Evolutionary conservation across 2,329 filamentous ascomycete genomes (phyloP).

Genomic region (Dactylellina parvicollis): DNA sequence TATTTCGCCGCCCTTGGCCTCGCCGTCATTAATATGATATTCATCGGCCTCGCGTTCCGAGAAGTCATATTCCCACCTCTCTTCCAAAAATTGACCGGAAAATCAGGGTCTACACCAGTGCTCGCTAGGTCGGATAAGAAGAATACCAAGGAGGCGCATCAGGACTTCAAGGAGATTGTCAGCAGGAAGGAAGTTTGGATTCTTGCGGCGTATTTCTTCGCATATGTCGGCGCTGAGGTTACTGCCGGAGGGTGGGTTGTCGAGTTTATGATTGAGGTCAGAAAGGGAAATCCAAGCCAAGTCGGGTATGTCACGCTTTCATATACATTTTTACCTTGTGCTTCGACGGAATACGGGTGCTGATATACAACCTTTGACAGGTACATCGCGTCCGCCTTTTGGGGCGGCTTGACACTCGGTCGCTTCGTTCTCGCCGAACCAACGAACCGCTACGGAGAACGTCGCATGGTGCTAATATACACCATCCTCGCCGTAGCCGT

Average conservation of each 20-base stretch:
- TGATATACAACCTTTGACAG: slow-evolving; percentile 1
- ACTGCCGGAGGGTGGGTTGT: slow-evolving; percentile 76
- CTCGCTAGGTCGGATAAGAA: slow-evolving; percentile 44
- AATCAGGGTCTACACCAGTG: not conserved
- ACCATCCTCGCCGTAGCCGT: slow-evolving; percentile 71
- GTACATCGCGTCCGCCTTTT: slow-evolving; percentile 77
- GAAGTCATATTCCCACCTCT: slow-evolving; percentile 60
- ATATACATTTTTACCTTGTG: not conserved
- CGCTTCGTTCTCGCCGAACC: slow-evolving; percentile 78
- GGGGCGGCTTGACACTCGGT: slow-evolving; percentile 81
- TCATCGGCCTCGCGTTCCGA: slow-evolving; percentile 71
- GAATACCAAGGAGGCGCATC: slow-evolving; percentile 58
- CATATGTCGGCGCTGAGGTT: slow-evolving; percentile 82
- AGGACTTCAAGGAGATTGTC: slow-evolving; percentile 65
- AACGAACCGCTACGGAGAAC: slow-evolving; percentile 78
- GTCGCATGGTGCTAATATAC: slow-evolving; percentile 72
- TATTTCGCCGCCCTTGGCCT: slow-evolving; percentile 78
- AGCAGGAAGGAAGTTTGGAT: slow-evolving; percentile 73
- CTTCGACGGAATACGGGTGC: too few relatives aligned
- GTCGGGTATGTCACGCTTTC: slow-evolving; percentile 69
- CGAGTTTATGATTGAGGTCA: slow-evolving; percentile 83
- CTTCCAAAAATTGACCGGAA: slow-evolving; percentile 8
- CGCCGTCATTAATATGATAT: slow-evolving; percentile 68
- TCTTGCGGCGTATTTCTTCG: slow-evolving; percentile 77
- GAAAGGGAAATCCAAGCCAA: slow-evolving; percentile 74